Evolutionary conservation across 1,284 basidiomycete species (phyloP), one percentile per base, ranked within the genome.

Genomic region (Ceratobasidium theobromae): DNA sequence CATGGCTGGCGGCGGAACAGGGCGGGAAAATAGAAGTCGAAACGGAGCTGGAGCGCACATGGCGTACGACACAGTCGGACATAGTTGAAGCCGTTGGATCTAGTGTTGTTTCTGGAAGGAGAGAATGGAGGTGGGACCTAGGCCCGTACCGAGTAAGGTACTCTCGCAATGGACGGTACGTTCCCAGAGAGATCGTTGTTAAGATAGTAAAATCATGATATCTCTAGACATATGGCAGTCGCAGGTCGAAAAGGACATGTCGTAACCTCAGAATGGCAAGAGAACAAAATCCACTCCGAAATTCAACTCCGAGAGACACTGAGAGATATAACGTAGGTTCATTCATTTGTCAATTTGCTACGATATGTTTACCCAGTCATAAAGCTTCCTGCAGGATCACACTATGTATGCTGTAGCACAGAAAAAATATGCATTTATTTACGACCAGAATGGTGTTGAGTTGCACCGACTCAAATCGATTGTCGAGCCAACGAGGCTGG

Each of bases 201-300:
- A 55, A 35, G 66, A 14, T 28, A 62, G 4, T 33, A 27, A 33
- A 52, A 23, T 64, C n/a, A 68, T 3, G 28, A 16, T 41, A 28
- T 25, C n/a, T 16, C 53, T 67, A 92, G 93, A 74, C 89, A 95
- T 76, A 75, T 96, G 57, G 93, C 91, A 0, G 86, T 97, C 70
- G 90, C 85, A 0, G 94, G 93, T 3, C 81, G 82, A 18, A 84
- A 82, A 65, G 95, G 96, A 0, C 94, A 98, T 77, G 84, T 95
- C n/a, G 92, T 93, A 1, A 93, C 94, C 0, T 96, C 98, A 73
- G 95, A 98, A 76, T 96, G 93, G 93, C 88, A 93, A 75, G 86
- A 90, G 0, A 93, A 94, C 0, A 87, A 86, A 45, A 78, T 98
- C 33, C 89, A 94, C 73, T 84, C 90, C 3, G 96, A 99, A 75